Evolutionary conservation across 768 basidiomycete species (phyloP), one percentile per base, ranked within the genome.

Genomic region (Cubamyces lactineus): DNA sequence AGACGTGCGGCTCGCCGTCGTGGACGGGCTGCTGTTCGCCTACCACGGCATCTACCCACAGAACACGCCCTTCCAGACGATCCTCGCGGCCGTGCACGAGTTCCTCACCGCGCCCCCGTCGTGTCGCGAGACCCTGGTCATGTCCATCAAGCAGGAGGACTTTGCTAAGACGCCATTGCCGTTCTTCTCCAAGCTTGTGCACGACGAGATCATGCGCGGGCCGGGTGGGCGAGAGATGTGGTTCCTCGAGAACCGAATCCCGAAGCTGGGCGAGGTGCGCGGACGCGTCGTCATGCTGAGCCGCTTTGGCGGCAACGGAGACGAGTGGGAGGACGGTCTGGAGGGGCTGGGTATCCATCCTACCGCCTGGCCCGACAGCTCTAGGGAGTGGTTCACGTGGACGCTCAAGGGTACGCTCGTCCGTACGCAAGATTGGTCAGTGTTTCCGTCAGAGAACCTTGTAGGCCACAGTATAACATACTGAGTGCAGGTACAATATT

Each of bases 81-180:
- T 96, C 51, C 80, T 96, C 11, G 59, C 72, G 5, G 80, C 80
- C 17, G 70, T 96, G 9, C 79, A 86, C 66, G 64, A 74, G 3
- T 96, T 91, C 74, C 83, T 96, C 41, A 80, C 81, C 8, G 78
- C 82, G 0, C 79, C 85, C 0, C 66, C 67, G 3, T 83, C 90
- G 1, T 78, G 76, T 9, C 80, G 78, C 28, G 95, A 96, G 73
- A 90, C 90, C 0, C 72, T 97, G 39, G 83, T 97, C 28, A 86
- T 96, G 78, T 94, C 88, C 16, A 83, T 98, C 71, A 96, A 96
- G 73, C 91, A 96, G 70, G 95, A 98, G 72, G 89, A 92, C 66
- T 85, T 79, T 59, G 71, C 78, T 5, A 73, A 67, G 19, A 79
- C 81, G 0, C 76, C 83, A 3, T 71, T 77, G 0, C 66, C 73